Percentiles rank a stretch among this genome's conserved stretches.
Evolutionary conservation across 176 grass and related monocot species (phyloP).

Genomic region (Saccharum officinarum): DNA sequence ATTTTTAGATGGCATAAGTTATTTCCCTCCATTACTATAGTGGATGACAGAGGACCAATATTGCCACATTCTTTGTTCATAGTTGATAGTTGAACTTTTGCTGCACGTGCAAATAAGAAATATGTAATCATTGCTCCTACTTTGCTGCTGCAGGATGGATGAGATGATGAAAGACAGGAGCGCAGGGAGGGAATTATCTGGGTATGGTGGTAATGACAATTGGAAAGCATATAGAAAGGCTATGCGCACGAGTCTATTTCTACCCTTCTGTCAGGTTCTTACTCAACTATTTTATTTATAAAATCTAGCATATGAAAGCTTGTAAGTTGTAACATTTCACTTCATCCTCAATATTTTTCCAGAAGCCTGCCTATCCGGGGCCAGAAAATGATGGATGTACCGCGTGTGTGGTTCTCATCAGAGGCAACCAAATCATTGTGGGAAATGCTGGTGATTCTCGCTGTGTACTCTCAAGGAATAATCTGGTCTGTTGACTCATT

Average conservation of each 20-base stretch:
- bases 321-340: background rate
- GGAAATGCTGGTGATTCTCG: constrained; percentile 55
- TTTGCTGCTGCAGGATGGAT: constrained; percentile 47
- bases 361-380: constrained; percentile 12
- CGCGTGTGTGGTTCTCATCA: constrained; percentile 49
- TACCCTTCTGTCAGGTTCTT: constrained; percentile 25
- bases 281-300: constrained; percentile 24
- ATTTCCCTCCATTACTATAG: background rate
- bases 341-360: constrained; percentile 22
- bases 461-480: constrained; percentile 45
- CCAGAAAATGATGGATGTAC: constrained; percentile 38
- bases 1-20: constrained; percentile 1
- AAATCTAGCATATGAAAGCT: background rate
- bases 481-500: constrained; percentile 34
- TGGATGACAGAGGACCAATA: background rate
- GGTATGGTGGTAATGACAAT: background rate
- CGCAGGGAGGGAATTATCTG: constrained; percentile 31
- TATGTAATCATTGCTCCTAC: background rate
- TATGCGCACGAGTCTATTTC: background rate
- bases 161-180: constrained; percentile 9
- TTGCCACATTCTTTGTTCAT: constrained; percentile 12
- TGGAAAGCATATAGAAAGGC: background rate
- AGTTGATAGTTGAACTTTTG: constrained; percentile 1
- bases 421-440: constrained; percentile 44
- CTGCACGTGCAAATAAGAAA: background rate